phyloP scores from a whole-genome alignment of 139 green algal species.

The Tetradesmus lagerheimii region DNA sequence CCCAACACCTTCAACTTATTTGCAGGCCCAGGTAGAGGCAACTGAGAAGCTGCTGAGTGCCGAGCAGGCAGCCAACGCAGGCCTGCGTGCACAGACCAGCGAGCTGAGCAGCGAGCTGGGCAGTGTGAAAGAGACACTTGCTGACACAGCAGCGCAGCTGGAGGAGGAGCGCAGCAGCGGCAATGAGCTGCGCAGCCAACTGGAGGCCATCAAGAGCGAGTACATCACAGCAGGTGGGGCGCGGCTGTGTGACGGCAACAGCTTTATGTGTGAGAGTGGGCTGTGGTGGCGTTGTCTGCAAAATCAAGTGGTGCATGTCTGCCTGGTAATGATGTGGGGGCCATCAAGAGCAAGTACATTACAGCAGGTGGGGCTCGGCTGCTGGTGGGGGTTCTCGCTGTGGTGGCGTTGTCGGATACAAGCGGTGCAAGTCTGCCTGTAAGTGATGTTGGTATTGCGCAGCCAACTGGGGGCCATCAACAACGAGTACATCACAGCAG shows the following conservation, averaged over 20 bases:
- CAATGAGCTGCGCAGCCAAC: constrained; percentile 32
- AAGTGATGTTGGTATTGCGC: not conserved
- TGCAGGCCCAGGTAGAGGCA: constrained; percentile 48
- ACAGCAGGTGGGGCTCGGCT: constrained; percentile 38
- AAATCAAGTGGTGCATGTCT: not conserved
- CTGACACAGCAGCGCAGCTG: constrained; percentile 25
- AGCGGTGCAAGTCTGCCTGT: not conserved
- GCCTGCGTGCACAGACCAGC: constrained; percentile 1
- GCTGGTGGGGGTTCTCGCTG: not conserved
- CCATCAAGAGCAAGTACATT: constrained; percentile 50
- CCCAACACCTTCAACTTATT: no score
- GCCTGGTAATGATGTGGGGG: not conserved
- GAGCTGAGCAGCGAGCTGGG: constrained; percentile 27
- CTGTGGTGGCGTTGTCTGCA: not conserved
- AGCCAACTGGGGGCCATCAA: constrained; percentile 46
- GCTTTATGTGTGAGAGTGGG: not conserved
- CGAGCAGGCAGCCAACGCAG: constrained; percentile 24
- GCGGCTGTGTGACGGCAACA: no score
- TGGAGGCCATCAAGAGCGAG: constrained; percentile 50
- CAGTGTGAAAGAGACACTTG: constrained; percentile 37
- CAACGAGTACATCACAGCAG: constrained; percentile 45
- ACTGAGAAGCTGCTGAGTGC: constrained; percentile 33
- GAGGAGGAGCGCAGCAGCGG: constrained; percentile 37
- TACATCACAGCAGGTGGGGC: constrained; percentile 42
- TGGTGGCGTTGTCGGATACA: not conserved